Percentiles rank a stretch among this genome's conserved stretches.
phyloP scores from a whole-genome alignment of 2,329 filamentous ascomycete species.

The Fusarium sp. region DNA sequence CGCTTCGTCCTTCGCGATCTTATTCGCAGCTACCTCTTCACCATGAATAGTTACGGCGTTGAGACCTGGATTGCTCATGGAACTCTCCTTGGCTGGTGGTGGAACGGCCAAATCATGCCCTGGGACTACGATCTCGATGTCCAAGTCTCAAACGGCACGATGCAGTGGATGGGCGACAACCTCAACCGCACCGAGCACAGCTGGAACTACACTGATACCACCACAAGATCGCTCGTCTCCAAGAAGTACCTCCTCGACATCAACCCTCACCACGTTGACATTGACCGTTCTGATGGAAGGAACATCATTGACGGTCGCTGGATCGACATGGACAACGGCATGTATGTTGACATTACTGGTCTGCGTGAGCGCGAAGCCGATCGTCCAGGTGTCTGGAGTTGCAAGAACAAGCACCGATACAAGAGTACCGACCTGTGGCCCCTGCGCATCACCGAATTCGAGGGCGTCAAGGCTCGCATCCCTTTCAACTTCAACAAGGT shows the following conservation, averaged over 20 bases:
- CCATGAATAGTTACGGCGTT: conserved; percentile 70
- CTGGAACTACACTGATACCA: conserved; percentile 61
- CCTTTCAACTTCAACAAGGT: conserved; percentile 76
- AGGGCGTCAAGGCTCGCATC: conserved; percentile 76
- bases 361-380: conserved; percentile 72
- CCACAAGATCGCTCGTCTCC: conserved; percentile 52
- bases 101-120: conserved; percentile 81
- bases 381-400: conserved; percentile 75
- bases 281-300: conserved; percentile 71
- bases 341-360: conserved; percentile 87
- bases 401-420: conserved; percentile 84
- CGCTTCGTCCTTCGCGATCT: conserved; percentile 74
- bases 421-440: conserved; percentile 78
- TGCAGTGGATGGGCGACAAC: conserved; percentile 71
- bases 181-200: conserved; percentile 75
- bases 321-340: conserved; percentile 79
- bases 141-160: conserved; percentile 75
- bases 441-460: conserved; percentile 77
- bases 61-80: conserved; percentile 92
- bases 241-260: conserved; percentile 77
- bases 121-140: conserved; percentile 90
- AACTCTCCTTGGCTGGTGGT: conserved; percentile 88
- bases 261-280: conserved; percentile 74
- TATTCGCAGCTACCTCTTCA: conserved; percentile 77
- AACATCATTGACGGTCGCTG: conserved; percentile 88